Conservation (phyloP, 176 grass and related monocot species). For the Eremochloa ophiuroides region DNA sequence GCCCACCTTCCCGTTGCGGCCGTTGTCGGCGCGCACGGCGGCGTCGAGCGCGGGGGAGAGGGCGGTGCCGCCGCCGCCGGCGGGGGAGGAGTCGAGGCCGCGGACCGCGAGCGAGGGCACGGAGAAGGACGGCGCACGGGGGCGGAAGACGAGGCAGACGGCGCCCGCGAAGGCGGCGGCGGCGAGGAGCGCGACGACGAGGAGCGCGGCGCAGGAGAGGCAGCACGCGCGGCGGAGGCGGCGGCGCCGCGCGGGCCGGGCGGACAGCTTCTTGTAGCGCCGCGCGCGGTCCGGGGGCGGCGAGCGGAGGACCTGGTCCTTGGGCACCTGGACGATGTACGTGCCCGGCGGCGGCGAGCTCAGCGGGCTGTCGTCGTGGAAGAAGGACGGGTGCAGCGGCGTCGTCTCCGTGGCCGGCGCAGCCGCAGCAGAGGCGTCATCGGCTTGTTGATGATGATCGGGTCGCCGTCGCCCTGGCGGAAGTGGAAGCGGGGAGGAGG, state of each 20-base stretch:
- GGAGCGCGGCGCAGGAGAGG: background rate
- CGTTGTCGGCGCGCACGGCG: slow-evolving; percentile 57
- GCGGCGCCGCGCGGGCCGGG: slow-evolving; percentile 31
- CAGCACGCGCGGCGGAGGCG: slow-evolving; percentile 9
- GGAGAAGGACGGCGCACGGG: slow-evolving; percentile 59
- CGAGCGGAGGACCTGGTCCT: slow-evolving; percentile 68
- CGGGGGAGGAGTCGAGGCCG: slow-evolving; percentile 24
- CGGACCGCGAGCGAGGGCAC: slow-evolving; percentile 41
- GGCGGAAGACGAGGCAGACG: slow-evolving; percentile 59
- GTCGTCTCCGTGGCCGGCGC: background rate
- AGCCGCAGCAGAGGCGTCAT: background rate
- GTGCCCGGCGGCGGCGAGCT: background rate
- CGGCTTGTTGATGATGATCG: background rate
- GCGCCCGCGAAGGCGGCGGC: background rate
- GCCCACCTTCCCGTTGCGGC: slow-evolving; percentile 45
- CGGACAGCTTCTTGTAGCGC: slow-evolving; percentile 38
- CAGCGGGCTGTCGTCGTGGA: background rate
- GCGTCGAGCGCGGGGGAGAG: slow-evolving; percentile 38
- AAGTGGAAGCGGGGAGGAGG: background rate
- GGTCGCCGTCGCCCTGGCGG: background rate
- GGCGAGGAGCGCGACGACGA: background rate
- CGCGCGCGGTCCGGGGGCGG: slow-evolving; percentile 59
- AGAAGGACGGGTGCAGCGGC: slow-evolving; percentile 37
- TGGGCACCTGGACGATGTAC: slow-evolving; percentile 77
- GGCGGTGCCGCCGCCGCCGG: background rate